Evolutionary conservation across 495 filamentous ascomycete species (phyloP).

Genomic region (Talaromyces proteolyticus): DNA sequence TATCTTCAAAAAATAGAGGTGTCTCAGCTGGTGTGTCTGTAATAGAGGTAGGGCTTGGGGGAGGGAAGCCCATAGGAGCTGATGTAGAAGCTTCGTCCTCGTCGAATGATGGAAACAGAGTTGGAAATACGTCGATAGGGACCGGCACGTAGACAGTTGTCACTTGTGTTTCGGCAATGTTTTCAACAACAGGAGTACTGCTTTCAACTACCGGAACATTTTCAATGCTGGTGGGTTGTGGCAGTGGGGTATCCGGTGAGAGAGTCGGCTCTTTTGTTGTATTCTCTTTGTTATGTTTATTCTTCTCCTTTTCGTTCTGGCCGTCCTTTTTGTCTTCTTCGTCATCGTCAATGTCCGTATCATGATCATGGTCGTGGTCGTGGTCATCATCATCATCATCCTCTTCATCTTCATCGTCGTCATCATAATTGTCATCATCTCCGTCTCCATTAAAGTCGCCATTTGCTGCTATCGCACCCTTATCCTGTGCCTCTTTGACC

Average conservation of each 20-base stretch:
- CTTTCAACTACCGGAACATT: neutral
- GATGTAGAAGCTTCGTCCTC: neutral
- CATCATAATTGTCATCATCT: neutral
- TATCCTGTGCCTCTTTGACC: constrained; percentile 1
- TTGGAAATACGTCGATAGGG: neutral
- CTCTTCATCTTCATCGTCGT: neutral
- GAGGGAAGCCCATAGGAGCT: neutral
- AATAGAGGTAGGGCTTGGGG: neutral
- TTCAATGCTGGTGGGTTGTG: neutral
- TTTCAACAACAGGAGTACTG: neutral
- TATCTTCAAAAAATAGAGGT: neutral
- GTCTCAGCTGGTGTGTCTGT: neutral
- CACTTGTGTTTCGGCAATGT: neutral
- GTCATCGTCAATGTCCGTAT: too few species aligned
- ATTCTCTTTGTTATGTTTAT: neutral
- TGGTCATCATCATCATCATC: constrained; percentile 1
- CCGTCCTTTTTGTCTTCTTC: neutral
- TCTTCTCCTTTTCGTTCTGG: neutral
- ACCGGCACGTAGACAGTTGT: constrained; percentile 1
- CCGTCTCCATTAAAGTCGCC: neutral
- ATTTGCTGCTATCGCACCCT: constrained; percentile 1
- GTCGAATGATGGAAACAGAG: neutral
- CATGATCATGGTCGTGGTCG: neutral
- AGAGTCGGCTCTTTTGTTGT: neutral
- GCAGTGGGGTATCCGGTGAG: neutral